These are phyloP conservation scores for Fusarium secorum DNA, from an alignment of 2,329 filamentous ascomycete genomes.

Conservation along the genomic window DNA sequence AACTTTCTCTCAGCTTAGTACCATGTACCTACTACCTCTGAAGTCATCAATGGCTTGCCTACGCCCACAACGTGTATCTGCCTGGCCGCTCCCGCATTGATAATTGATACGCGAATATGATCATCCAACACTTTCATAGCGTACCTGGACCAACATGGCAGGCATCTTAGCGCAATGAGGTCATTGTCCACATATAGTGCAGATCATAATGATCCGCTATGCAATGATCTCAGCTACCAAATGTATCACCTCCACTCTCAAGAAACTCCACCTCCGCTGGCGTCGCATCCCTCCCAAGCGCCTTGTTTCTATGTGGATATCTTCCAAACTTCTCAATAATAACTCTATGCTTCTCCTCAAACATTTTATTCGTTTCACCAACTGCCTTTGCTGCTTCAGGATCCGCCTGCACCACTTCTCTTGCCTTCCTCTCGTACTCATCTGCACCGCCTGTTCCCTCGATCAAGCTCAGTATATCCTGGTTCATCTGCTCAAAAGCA, in stretches of 20 bases:
- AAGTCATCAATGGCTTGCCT: neutral
- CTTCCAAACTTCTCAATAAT: conserved; percentile 63
- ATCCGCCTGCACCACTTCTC: conserved; percentile 38
- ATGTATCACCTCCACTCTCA: conserved; percentile 53
- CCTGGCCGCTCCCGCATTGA: neutral
- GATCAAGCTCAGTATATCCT: conserved; percentile 46
- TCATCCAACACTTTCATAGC: neutral
- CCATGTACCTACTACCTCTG: neutral
- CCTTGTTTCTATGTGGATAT: conserved; percentile 66
- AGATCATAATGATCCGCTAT: neutral
- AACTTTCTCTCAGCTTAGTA: no score
- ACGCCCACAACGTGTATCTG: no score
- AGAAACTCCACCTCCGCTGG: conserved; percentile 60
- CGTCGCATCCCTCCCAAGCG: conserved; percentile 58
- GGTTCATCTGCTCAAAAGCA: conserved; percentile 44
- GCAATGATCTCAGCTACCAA: conserved; percentile 32
- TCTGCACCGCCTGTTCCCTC: conserved; percentile 32
- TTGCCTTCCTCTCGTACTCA: conserved; percentile 42
- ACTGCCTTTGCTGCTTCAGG: conserved; percentile 40
- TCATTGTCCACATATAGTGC: neutral
- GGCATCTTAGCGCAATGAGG: neutral
- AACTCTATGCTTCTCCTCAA: conserved; percentile 56
- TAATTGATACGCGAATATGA: neutral
- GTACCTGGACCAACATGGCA: neutral
- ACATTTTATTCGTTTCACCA: conserved; percentile 39